Percentiles rank a stretch among this genome's conserved stretches.
Evolutionary conservation across 176 grass and related monocot species (phyloP).

Genomic region (Poa pratensis): DNA sequence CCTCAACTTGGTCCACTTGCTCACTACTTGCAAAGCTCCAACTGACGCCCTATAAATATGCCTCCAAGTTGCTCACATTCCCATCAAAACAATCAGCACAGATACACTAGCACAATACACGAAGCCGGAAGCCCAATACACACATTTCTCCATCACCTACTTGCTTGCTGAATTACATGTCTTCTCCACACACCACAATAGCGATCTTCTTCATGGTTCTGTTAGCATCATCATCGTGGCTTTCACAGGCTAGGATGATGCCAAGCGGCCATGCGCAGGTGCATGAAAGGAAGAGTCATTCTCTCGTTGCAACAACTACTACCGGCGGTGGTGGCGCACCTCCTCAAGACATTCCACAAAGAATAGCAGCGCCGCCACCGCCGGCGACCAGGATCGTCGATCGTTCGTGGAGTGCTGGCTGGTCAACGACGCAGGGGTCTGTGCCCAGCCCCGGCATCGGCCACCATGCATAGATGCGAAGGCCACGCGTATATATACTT

Average conservation of each 20-base stretch:
- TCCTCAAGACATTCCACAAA: constrained; percentile 17
- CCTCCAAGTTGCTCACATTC: constrained; percentile 21
- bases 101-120: neutral
- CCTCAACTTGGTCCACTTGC: constrained; percentile 23
- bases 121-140: too few species aligned
- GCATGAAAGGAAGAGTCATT: neutral
- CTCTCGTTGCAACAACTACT: neutral
- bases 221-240: neutral
- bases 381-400: constrained; percentile 3
- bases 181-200: neutral
- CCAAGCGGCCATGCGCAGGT: neutral
- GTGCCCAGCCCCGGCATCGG: constrained; percentile 51
- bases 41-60: constrained; percentile 18
- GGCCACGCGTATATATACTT: neutral
- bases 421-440: constrained; percentile 27
- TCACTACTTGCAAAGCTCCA: constrained; percentile 11
- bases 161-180: neutral
- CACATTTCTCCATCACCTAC: neutral
- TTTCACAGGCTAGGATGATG: constrained; percentile 34
- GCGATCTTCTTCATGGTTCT: constrained; percentile 18
- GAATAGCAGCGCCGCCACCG: neutral
- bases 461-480: constrained; percentile 25
- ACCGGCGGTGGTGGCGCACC: neutral
- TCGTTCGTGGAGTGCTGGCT: constrained; percentile 4
- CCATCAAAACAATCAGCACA: neutral